phyloP scores from a whole-genome alignment of 2,329 filamentous ascomycete genomes.

The Teratosphaeria nubilosa region DNA sequence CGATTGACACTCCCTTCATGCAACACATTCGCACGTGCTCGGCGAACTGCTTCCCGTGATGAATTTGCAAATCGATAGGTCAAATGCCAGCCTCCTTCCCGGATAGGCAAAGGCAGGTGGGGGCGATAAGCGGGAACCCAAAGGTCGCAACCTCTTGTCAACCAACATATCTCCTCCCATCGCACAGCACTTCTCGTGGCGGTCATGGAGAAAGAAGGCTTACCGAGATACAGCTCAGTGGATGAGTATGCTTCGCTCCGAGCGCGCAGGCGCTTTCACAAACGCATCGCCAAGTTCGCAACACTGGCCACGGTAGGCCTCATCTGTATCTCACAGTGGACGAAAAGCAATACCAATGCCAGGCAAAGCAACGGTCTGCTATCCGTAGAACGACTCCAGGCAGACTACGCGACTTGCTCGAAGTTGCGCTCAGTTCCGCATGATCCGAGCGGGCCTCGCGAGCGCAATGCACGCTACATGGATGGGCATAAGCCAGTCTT shows the following conservation, averaged over 20 bases:
- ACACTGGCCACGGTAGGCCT: neutral
- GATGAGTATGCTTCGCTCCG: slow-evolving; percentile 3
- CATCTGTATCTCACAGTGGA: neutral
- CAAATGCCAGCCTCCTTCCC: neutral
- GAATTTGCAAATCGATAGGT: neutral
- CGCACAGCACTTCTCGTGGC: neutral
- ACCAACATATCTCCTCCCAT: neutral
- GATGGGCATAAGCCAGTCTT: slow-evolving; percentile 50
- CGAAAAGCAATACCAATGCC: neutral
- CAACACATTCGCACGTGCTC: neutral
- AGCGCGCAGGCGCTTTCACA: neutral
- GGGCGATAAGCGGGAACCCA: neutral
- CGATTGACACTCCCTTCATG: neutral
- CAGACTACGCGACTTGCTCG: slow-evolving; percentile 47
- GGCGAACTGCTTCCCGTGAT: neutral
- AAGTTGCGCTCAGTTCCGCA: slow-evolving; percentile 45
- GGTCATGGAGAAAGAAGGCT: slow-evolving; percentile 1
- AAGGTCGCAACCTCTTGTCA: neutral
- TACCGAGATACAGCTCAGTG: slow-evolving; percentile 1
- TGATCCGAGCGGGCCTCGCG: slow-evolving; percentile 47
- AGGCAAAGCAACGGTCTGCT: neutral
- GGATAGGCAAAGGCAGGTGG: neutral
- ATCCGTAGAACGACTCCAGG: slow-evolving; percentile 30
- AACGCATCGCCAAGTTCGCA: slow-evolving; percentile 1
- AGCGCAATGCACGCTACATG: slow-evolving; percentile 51